phyloP scores from a whole-genome alignment of 768 basidiomycete species.

The Artomyces pyxidatus region DNA sequence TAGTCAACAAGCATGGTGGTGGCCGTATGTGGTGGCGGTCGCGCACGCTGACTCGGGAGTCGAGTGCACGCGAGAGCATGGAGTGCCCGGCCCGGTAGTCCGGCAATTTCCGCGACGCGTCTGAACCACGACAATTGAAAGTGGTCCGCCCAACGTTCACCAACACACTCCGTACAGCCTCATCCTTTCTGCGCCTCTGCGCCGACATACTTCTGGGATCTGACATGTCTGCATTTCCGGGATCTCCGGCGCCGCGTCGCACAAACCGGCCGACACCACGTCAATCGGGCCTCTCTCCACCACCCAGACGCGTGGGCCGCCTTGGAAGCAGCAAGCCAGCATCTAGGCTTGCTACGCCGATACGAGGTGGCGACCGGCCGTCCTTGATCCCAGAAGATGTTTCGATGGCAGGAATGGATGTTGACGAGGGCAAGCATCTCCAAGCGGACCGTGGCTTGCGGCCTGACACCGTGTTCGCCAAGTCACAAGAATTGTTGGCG shows the following conservation, averaged over 20 bases:
- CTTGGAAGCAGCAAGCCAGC: conserved; percentile 23
- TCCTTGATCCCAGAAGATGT: conserved; percentile 35
- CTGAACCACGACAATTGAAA: too few relatives aligned
- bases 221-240: conserved; percentile 12
- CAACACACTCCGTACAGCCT: too few relatives aligned
- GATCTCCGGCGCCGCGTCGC: conserved; percentile 14
- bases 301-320: conserved; percentile 20
- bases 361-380: conserved; percentile 20
- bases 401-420: conserved; percentile 48
- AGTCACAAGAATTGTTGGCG: conserved; percentile 62
- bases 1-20: conserved; percentile 61
- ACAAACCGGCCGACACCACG: conserved; percentile 13
- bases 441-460: conserved; percentile 29
- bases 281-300: conserved; percentile 20
- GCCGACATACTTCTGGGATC: neutral
- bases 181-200: too few relatives aligned
- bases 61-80: neutral
- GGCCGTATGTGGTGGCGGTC: neutral
- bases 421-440: conserved; percentile 45
- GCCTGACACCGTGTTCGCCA: conserved; percentile 47
- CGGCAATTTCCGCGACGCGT: conserved; percentile 4
- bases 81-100: neutral
- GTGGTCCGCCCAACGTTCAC: too few relatives aligned
- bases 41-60: too few relatives aligned
- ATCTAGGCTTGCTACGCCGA: conserved; percentile 40